phyloP scores from a whole-genome alignment of 2,329 filamentous ascomycete species.

The Cladosporium sp. region DNA sequence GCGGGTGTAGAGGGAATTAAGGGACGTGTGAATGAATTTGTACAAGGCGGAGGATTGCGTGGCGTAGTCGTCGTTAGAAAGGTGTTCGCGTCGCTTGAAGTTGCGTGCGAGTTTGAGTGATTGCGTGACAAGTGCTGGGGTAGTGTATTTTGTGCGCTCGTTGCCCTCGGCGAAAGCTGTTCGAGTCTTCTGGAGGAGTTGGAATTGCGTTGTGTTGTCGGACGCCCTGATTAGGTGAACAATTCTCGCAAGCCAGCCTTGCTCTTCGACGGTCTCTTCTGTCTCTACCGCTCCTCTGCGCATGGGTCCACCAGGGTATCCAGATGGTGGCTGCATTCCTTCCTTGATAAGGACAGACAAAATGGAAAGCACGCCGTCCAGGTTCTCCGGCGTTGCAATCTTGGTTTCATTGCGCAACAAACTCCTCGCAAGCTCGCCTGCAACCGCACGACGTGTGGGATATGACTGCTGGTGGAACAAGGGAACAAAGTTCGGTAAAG shows the following conservation, averaged over 20 bases:
- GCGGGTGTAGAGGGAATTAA: slow-evolving; percentile 81
- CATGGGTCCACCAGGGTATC: slow-evolving; percentile 70
- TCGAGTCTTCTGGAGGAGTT: slow-evolving; percentile 76
- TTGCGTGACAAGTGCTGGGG: slow-evolving; percentile 81
- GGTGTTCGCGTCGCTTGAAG: slow-evolving; percentile 88
- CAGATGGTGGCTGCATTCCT: slow-evolving; percentile 71
- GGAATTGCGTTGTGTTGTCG: slow-evolving; percentile 87
- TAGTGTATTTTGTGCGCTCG: slow-evolving; percentile 92
- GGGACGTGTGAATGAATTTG: slow-evolving; percentile 87
- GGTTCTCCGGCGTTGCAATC: slow-evolving; percentile 69
- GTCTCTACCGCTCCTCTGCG: slow-evolving; percentile 77
- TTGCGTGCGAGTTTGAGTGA: slow-evolving; percentile 82
- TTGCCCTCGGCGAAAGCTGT: slow-evolving; percentile 88
- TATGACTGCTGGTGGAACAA: slow-evolving; percentile 89
- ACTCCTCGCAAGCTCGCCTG: slow-evolving; percentile 76
- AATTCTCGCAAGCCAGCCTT: slow-evolving; percentile 91
- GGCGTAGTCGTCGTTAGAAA: slow-evolving; percentile 67
- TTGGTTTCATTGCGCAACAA: slow-evolving; percentile 76
- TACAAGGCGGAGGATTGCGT: slow-evolving; percentile 73
- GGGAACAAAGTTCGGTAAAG: slow-evolving; percentile 85
- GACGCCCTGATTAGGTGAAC: slow-evolving; percentile 78
- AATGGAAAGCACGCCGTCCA: slow-evolving; percentile 84
- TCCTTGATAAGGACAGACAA: slow-evolving; percentile 90
- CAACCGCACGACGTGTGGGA: slow-evolving; percentile 81
- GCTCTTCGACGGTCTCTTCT: slow-evolving; percentile 95